A percentile compares a stretch with the other conserved stretches of the same genome.
phyloP scores from a whole-genome alignment of 2,329 filamentous ascomycete genomes.

The Stagonosporopsis cucurbitacearum region DNA sequence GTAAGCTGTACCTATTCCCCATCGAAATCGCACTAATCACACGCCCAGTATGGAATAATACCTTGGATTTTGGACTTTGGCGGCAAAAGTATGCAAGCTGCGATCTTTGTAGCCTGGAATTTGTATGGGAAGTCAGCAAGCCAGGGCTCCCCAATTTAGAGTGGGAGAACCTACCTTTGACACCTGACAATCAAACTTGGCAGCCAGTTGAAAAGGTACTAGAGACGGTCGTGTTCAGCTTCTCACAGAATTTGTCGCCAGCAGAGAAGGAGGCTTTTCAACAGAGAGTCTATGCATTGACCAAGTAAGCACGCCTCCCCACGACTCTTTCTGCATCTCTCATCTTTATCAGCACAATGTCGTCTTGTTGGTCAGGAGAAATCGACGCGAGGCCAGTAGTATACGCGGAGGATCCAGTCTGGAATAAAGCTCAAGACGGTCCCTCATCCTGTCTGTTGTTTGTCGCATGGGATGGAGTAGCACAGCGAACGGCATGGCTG shows the following conservation, averaged over 20 bases:
- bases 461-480: conserved; percentile 9
- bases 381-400: conserved; percentile 1
- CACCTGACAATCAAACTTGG: neutral
- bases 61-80: neutral
- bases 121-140: neutral
- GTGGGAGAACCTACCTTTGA: neutral
- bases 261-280: neutral
- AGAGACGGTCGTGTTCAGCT: conserved; percentile 1
- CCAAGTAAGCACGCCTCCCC: neutral
- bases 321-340: neutral
- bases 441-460: neutral
- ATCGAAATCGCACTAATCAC: neutral
- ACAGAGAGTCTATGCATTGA: neutral
- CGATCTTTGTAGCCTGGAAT: neutral
- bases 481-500: conserved; percentile 11
- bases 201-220: conserved; percentile 3
- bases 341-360: conserved; percentile 3
- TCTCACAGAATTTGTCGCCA: neutral
- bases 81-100: neutral
- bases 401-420: conserved; percentile 2
- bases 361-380: conserved; percentile 4
- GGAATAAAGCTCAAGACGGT: neutral
- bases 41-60: neutral
- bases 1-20: neutral
- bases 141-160: neutral